phyloP scores from a whole-genome alignment of 2,329 filamentous ascomycete species.

The Penicillium capsulatum region DNA sequence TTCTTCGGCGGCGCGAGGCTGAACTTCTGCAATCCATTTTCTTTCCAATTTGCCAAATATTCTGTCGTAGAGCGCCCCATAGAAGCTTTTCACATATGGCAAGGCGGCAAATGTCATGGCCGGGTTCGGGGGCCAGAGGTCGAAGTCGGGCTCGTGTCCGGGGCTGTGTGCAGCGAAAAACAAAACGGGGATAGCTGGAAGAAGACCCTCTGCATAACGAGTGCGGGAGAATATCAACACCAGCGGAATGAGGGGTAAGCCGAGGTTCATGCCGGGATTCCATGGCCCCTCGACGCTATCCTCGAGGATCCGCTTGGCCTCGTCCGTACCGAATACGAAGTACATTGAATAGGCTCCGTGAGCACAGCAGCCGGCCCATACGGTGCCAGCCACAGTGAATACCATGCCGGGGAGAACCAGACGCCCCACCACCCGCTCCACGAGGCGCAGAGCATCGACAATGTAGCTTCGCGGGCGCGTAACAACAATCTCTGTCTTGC shows the following conservation, averaged over 20 bases:
- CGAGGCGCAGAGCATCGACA: slow-evolving; percentile 60
- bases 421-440: slow-evolving; percentile 55
- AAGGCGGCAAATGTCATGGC: slow-evolving; percentile 62
- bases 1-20: slow-evolving; percentile 50
- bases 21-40: slow-evolving; percentile 60
- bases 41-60: slow-evolving; percentile 56
- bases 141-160: slow-evolving; percentile 47
- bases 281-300: slow-evolving; percentile 35
- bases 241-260: slow-evolving; percentile 64
- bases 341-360: slow-evolving; percentile 62
- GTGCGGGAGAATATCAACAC: slow-evolving; percentile 65
- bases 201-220: slow-evolving; percentile 57
- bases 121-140: slow-evolving; percentile 63
- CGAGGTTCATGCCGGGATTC: slow-evolving; percentile 53
- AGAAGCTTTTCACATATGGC: slow-evolving; percentile 61
- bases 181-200: slow-evolving; percentile 59
- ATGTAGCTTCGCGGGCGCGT: slow-evolving; percentile 69
- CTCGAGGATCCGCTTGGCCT: slow-evolving; percentile 54
- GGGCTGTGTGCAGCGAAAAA: slow-evolving; percentile 49
- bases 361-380: slow-evolving; percentile 51
- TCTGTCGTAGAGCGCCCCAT: slow-evolving; percentile 59
- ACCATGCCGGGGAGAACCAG: slow-evolving; percentile 64
- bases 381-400: slow-evolving; percentile 44
- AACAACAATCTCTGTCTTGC: slow-evolving; percentile 75
- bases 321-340: slow-evolving; percentile 61